These are phyloP conservation scores for Asterionellopsis glacialis DNA, from an alignment of 108 stramenopile genomes.

Conservation along the genomic window DNA sequence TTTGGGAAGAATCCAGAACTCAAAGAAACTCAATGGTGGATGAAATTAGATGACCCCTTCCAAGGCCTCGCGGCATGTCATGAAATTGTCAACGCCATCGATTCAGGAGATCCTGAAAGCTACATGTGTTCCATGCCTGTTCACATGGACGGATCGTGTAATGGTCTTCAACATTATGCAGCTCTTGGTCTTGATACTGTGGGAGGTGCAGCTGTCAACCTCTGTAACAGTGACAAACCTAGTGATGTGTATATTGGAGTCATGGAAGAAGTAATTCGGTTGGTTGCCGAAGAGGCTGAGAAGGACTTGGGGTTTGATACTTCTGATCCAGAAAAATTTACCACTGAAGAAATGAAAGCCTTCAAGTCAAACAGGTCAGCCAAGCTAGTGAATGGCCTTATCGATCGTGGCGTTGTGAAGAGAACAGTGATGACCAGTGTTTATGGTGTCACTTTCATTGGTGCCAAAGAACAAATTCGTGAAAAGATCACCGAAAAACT, in stretches of 20 bases:
- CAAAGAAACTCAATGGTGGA: constrained; percentile 79
- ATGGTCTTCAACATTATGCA: constrained; percentile 99
- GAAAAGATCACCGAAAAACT: constrained; percentile 85
- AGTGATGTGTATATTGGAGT: constrained; percentile 98
- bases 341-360: constrained; percentile 43
- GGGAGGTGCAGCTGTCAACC: constrained; percentile 97
- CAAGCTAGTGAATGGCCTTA: constrained; percentile 79
- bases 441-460: constrained; percentile 98
- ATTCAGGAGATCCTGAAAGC: constrained; percentile 82
- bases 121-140: constrained; percentile 91
- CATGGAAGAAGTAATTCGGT: constrained; percentile 83
- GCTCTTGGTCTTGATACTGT: constrained; percentile 95
- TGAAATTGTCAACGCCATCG: constrained; percentile 90
- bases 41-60: constrained; percentile 92
- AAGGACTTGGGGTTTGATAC: constrained; percentile 52
- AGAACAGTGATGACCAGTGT: constrained; percentile 99
- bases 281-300: constrained; percentile 72
- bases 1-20: constrained; percentile 40
- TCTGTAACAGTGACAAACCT: constrained; percentile 84
- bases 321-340: constrained; percentile 46
- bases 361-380: constrained; percentile 62
- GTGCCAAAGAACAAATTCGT: constrained; percentile 94
- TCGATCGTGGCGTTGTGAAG: constrained; percentile 97
- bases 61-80: constrained; percentile 97
- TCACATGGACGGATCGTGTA: constrained; percentile 99